phyloP scores from a whole-genome alignment of 2,329 filamentous ascomycete species.

The Thelonectria blattea region DNA sequence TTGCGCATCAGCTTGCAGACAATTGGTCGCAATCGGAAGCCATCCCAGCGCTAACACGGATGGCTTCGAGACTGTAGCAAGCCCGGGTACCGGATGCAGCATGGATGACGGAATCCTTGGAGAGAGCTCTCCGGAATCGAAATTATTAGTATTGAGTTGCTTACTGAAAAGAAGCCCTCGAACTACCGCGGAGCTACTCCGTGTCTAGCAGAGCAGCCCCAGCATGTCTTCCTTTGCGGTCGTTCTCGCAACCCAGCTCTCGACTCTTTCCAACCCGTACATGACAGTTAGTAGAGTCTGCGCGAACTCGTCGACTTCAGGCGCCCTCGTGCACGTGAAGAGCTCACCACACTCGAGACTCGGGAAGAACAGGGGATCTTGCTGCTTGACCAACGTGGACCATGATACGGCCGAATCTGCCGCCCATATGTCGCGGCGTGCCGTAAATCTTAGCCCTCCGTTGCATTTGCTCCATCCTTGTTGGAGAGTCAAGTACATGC shows the following conservation, averaged over 20 bases:
- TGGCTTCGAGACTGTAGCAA: not conserved
- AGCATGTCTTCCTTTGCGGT: not conserved
- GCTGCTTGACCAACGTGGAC: not conserved
- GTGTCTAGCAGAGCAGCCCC: not conserved
- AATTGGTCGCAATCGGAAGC: not conserved
- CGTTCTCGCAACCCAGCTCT: constrained; percentile 14
- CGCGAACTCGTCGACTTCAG: constrained; percentile 11
- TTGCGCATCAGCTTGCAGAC: not conserved
- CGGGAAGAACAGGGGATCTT: constrained; percentile 11
- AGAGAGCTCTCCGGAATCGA: too few relatives aligned
- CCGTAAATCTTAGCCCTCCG: constrained; percentile 12
- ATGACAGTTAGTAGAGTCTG: constrained; percentile 12
- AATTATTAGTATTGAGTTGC: too few relatives aligned
- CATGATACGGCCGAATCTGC: not conserved
- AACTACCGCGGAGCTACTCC: not conserved
- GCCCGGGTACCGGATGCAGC: too few relatives aligned
- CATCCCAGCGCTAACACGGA: not conserved
- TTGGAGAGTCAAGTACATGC: constrained; percentile 12
- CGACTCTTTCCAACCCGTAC: constrained; percentile 15
- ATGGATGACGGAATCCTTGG: too few relatives aligned
- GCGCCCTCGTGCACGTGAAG: not conserved
- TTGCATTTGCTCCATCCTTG: constrained; percentile 7
- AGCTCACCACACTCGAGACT: constrained; percentile 10
- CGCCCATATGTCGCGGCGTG: constrained; percentile 1
- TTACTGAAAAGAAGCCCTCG: too few relatives aligned